Percentiles rank a stretch among this genome's conserved stretches.
These are phyloP conservation scores for Citrus medica DNA, from an alignment of 345 rosid species.

Conservation along the genomic window DNA sequence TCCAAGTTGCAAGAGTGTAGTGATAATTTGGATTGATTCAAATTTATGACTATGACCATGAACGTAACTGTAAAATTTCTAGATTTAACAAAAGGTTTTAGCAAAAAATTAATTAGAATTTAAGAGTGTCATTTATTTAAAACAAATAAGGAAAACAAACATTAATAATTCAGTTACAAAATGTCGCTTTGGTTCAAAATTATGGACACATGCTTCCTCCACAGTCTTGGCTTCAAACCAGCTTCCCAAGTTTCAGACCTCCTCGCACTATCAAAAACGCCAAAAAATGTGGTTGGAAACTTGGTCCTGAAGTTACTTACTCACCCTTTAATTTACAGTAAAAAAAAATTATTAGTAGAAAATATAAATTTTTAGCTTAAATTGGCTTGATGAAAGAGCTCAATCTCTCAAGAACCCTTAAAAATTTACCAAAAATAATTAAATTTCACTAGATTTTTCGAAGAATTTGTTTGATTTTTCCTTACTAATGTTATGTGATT, in stretches of 20 bases:
- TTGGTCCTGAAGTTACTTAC: not conserved
- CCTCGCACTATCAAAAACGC: not conserved
- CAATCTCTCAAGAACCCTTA: not conserved
- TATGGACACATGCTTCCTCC: conserved; percentile 3
- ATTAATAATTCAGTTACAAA: conserved; percentile 27
- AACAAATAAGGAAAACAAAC: no score
- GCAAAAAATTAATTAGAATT: no score
- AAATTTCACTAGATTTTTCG: no score
- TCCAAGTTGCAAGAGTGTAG: no score
- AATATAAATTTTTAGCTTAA: not conserved
- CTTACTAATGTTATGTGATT: no score
- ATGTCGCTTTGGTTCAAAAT: not conserved
- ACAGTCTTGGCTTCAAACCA: not conserved
- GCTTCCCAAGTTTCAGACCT: not conserved
- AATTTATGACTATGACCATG: no score
- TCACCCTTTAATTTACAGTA: not conserved
- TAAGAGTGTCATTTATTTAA: no score
- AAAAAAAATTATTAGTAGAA: not conserved
- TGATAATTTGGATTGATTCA: no score
- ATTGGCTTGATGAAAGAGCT: not conserved
- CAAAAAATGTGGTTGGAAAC: conserved; percentile 1
- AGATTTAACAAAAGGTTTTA: no score
- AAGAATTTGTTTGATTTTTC: no score
- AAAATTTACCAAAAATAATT: no score
- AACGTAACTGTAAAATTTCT: no score